Conservation (phyloP, 768 basidiomycete species). For the Suillus decipiens region DNA sequence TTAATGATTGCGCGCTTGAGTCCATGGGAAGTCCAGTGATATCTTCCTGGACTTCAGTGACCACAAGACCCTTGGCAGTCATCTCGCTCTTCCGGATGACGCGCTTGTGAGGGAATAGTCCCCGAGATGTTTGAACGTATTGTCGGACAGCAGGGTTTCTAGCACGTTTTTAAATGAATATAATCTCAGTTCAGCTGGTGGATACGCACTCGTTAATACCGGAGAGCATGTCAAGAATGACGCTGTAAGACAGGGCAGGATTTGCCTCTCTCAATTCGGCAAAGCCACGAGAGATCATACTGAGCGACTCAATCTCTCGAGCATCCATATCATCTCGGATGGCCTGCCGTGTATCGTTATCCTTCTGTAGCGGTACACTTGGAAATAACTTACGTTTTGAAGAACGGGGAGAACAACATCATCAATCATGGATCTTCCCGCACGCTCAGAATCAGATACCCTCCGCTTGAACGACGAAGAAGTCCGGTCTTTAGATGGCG, state of each 20-base stretch:
- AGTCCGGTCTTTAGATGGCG: conserved; percentile 39
- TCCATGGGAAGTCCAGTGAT: conserved; percentile 51
- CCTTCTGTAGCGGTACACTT: background rate
- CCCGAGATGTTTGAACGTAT: conserved; percentile 79
- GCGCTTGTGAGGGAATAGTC: conserved; percentile 79
- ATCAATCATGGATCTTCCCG: conserved; percentile 71
- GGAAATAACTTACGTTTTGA: conserved; percentile 55
- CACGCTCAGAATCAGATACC: conserved; percentile 59
- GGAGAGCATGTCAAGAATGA: conserved; percentile 86
- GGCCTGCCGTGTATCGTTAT: conserved; percentile 42
- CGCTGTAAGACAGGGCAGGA: conserved; percentile 81
- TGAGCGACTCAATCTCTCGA: conserved; percentile 83
- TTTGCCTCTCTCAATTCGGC: conserved; percentile 81
- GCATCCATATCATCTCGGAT: conserved; percentile 87
- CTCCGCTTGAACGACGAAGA: conserved; percentile 47
- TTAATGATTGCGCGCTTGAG: conserved; percentile 26
- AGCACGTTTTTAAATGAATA: conserved; percentile 10
- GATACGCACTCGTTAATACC: conserved; percentile 86
- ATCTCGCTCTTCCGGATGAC: conserved; percentile 81
- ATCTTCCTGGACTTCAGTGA: conserved; percentile 81
- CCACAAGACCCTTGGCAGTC: conserved; percentile 81
- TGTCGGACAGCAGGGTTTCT: conserved; percentile 81
- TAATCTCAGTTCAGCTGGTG: conserved; percentile 1
- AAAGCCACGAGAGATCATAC: conserved; percentile 90
- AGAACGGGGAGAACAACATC: conserved; percentile 84